Evolutionary conservation across 768 basidiomycete genomes (phyloP).

Genomic region (Collybiopsis confluens): DNA sequence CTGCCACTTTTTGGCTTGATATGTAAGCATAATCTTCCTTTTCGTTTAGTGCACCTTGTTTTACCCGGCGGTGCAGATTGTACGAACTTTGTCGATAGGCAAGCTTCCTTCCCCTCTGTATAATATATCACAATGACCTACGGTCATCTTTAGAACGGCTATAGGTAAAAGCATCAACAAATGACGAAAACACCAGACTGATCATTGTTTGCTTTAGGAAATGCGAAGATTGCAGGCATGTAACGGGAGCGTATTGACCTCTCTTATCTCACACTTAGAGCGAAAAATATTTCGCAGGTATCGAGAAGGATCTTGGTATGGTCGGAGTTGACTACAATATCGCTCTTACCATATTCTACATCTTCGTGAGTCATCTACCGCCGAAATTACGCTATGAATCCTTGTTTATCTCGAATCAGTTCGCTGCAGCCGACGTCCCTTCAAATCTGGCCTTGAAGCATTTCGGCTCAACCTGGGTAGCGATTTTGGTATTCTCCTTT

Average conservation of each 20-base stretch:
- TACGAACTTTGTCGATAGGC: conserved; percentile 9
- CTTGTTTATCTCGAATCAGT: conserved; percentile 19
- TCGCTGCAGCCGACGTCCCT: conserved; percentile 33
- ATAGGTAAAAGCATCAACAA: conserved; percentile 12
- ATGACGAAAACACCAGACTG: background rate
- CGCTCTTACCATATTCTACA: conserved; percentile 37
- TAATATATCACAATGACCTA: background rate
- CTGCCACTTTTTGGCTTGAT: conserved; percentile 25
- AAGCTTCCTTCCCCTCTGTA: background rate
- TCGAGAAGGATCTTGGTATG: conserved; percentile 39
- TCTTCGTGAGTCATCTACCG: conserved; percentile 24
- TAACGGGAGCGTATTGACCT: background rate
- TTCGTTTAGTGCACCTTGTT: background rate
- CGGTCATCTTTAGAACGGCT: conserved; percentile 13
- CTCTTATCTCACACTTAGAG: background rate
- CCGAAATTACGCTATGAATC: background rate
- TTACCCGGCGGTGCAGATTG: background rate
- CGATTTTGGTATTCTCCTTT: conserved; percentile 32
- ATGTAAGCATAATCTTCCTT: conserved; percentile 13
- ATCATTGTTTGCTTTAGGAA: conserved; percentile 14
- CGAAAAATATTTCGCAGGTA: conserved; percentile 7
- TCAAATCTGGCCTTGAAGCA: conserved; percentile 39
- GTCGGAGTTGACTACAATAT: conserved; percentile 37
- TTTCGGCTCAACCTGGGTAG: conserved; percentile 35
- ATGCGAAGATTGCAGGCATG: conserved; percentile 30